Conservation (phyloP, 2,329 filamentous ascomycete genomes). For the Fusarium neocosmosporiellum region DNA sequence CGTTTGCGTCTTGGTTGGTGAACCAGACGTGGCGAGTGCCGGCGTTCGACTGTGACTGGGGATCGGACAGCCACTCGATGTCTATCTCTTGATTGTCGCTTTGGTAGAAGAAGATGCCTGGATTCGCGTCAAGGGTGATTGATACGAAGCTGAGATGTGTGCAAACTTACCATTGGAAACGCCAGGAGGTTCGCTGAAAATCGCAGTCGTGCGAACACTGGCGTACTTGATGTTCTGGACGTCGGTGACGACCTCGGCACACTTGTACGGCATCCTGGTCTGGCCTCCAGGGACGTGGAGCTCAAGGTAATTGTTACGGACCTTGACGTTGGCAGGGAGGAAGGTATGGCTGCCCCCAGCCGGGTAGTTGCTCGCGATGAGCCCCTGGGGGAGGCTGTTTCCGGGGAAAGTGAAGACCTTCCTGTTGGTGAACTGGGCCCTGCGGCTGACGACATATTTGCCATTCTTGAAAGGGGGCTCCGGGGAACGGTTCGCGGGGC, state of each 20-base stretch:
- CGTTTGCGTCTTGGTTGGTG: conserved; percentile 46
- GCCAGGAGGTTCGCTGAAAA: conserved; percentile 43
- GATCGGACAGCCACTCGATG: conserved; percentile 49
- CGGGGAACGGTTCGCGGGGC: conserved; percentile 29
- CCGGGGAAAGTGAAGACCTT: conserved; percentile 37
- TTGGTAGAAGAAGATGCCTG: conserved; percentile 48
- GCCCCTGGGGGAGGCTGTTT: conserved; percentile 35
- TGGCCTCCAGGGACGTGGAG: conserved; percentile 44
- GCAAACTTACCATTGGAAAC: conserved; percentile 48
- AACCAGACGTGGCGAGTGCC: conserved; percentile 44
- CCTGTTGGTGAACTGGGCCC: conserved; percentile 37
- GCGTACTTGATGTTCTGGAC: conserved; percentile 45
- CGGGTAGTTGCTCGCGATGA: conserved; percentile 39
- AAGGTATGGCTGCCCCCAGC: conserved; percentile 23
- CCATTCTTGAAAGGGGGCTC: conserved; percentile 27
- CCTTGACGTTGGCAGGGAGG: conserved; percentile 26
- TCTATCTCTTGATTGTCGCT: conserved; percentile 45
- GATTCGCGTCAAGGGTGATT: too few relatives aligned
- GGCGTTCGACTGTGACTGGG: conserved; percentile 40
- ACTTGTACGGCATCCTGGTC: conserved; percentile 36
- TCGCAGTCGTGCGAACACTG: conserved; percentile 44
- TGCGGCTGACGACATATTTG: conserved; percentile 38
- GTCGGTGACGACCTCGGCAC: conserved; percentile 39
- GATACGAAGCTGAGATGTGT: too few relatives aligned
- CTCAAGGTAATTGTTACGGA: conserved; percentile 45